These are phyloP conservation scores for Ceratocystis cubensis DNA, from an alignment of 2,329 filamentous ascomycete genomes.

Conservation along the genomic window DNA sequence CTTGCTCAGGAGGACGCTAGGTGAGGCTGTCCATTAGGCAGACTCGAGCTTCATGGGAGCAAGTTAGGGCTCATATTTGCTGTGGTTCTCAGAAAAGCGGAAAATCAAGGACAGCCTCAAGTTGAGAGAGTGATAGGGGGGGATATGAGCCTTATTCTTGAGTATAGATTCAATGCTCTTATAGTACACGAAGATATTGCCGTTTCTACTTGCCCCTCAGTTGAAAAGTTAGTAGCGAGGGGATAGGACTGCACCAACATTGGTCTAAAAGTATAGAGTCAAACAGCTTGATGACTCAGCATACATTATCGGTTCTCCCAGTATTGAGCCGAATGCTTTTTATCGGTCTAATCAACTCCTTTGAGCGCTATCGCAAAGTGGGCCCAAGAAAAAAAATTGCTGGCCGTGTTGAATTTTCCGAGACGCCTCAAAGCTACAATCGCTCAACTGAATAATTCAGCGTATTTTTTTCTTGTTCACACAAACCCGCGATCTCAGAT, in stretches of 20 bases:
- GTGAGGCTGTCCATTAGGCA: neutral
- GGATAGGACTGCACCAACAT: too few species aligned
- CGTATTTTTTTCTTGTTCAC: slow-evolving; percentile 15
- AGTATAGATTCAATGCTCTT: too few species aligned
- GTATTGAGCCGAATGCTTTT: slow-evolving; percentile 15
- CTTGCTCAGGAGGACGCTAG: neutral
- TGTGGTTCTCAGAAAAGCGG: too few species aligned
- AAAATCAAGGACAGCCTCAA: too few species aligned
- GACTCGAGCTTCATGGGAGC: neutral
- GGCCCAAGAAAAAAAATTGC: slow-evolving; percentile 21
- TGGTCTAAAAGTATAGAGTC: neutral
- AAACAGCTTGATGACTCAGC: slow-evolving; percentile 13
- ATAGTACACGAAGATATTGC: too few species aligned
- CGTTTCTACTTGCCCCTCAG: too few species aligned
- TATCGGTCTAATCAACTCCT: slow-evolving; percentile 9
- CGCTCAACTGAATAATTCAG: slow-evolving; percentile 17
- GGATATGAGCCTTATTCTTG: too few species aligned
- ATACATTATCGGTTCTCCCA: slow-evolving; percentile 20
- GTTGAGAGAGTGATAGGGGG: too few species aligned
- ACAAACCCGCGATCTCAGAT: slow-evolving; percentile 13
- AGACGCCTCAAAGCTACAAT: slow-evolving; percentile 16
- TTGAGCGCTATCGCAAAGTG: slow-evolving; percentile 20
- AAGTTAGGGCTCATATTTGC: too few species aligned
- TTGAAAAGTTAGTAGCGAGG: too few species aligned
- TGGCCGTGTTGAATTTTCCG: slow-evolving; percentile 19